Base-by-base conservation (phyloP, 495 filamentous ascomycete genomes). In the Penicillium fimorum region DNA sequence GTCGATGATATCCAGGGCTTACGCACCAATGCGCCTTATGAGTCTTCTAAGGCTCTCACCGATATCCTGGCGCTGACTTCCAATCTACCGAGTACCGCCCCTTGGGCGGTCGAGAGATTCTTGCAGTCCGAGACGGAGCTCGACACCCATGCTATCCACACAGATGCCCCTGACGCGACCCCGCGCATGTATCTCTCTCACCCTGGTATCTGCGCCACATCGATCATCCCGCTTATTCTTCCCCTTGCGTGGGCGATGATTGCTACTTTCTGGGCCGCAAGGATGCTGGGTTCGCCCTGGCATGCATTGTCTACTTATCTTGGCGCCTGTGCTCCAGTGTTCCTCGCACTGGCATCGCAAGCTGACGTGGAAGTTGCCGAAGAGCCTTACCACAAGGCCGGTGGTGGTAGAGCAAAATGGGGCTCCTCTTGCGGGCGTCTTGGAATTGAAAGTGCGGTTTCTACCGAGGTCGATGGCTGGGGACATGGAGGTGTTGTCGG, bases 261-360 rank as follows among this genome's bases (percentile, higher is more conserved):
- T 44, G 51, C 77, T 15, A 71, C 84, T 4, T 86, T 95, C 63
- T 91, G 86, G 69, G 48, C 89, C 38, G 85, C 85, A 12, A 87
- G 94, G 59, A 86, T 84, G 76, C 72, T 94, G 18, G 91, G 92
- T 22, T 93, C 89, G 3, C 90, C 91, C 27, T 97, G 91, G 91
- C 89, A 97, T 72, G 79, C 83, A 1, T 73, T 89, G 47, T 80
- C 78, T 15, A 76, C 87, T 0, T 95, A 96, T 74, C 79, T 82
- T n/a, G 92, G 87, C 37, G 90, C 92, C 5, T 78, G 72, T 56
- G 81, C 91, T 0, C 81, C 90, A 0, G 84, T 88, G 38, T 96
- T 89, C 86, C 73, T 96, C 15, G 87, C 90, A 1, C 79, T 97
- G 25, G 79, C 84, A 9, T 71, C 84, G n/a, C 83, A 89, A 56